These are phyloP conservation scores for Capronia coronata DNA, from an alignment of 2,329 filamentous ascomycete genomes.

Conservation along the genomic window DNA sequence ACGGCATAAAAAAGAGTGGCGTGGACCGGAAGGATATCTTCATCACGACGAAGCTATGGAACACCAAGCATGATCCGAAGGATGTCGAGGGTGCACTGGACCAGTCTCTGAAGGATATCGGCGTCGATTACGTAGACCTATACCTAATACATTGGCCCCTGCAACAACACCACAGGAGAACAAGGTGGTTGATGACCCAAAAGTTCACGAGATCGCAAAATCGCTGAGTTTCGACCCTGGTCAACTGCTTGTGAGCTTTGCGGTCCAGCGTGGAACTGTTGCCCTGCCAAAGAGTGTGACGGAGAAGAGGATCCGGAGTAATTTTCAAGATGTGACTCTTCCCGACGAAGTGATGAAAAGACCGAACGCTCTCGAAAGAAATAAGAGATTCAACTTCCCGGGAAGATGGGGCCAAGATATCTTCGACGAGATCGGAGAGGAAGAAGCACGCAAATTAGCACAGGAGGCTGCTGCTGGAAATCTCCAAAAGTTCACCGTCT, in stretches of 20 bases:
- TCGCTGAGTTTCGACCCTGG: slow-evolving; percentile 54
- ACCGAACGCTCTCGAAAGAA: slow-evolving; percentile 34
- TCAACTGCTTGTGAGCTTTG: slow-evolving; percentile 51
- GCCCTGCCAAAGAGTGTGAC: slow-evolving; percentile 53
- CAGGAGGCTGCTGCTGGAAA: slow-evolving; percentile 18
- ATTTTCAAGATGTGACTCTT: slow-evolving; percentile 40
- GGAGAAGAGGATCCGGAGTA: slow-evolving; percentile 45
- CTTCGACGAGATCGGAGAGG: slow-evolving; percentile 35
- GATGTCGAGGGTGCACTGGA: slow-evolving; percentile 47
- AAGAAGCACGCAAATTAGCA: slow-evolving; percentile 29
- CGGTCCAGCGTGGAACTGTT: slow-evolving; percentile 48
- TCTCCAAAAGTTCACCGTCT: slow-evolving; percentile 21
- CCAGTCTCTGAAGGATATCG: slow-evolving; percentile 45
- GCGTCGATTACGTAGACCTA: slow-evolving; percentile 49
- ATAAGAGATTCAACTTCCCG: slow-evolving; percentile 36
- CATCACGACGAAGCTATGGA: slow-evolving; percentile 58
- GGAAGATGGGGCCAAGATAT: slow-evolving; percentile 35
- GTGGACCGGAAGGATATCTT: slow-evolving; percentile 29
- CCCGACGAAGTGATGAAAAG: slow-evolving; percentile 34
- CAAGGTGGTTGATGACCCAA: slow-evolving; percentile 56
- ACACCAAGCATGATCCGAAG: slow-evolving; percentile 47
- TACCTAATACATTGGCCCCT: slow-evolving; percentile 48
- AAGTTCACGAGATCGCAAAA: slow-evolving; percentile 59
- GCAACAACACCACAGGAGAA: slow-evolving; percentile 53
- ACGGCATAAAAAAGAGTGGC: slow-evolving; percentile 35